Conservation (phyloP, 2,329 filamentous ascomycete genomes). For the Stylonectria norvegica region DNA sequence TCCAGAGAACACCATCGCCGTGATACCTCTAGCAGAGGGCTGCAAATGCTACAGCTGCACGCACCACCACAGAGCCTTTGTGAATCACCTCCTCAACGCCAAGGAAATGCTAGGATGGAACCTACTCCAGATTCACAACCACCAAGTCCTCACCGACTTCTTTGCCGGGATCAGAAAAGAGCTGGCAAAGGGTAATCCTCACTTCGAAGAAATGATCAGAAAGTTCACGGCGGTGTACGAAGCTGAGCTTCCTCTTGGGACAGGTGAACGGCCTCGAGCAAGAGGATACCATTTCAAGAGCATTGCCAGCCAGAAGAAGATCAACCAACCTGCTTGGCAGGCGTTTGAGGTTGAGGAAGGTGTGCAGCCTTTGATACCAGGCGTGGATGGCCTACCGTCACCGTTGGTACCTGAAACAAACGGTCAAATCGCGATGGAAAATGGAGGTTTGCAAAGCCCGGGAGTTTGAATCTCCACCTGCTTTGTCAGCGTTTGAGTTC, state of each 20-base stretch:
- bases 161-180: constrained; percentile 67
- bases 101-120: constrained; percentile 98
- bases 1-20: constrained; percentile 55
- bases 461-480: too few relatives aligned
- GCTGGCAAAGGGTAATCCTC: constrained; percentile 52
- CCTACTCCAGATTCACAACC: constrained; percentile 88
- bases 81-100: constrained; percentile 82
- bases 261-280: constrained; percentile 72
- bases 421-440: too few relatives aligned
- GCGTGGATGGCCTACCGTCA: constrained; percentile 41
- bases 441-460: too few relatives aligned
- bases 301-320: constrained; percentile 61
- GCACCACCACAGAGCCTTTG: constrained; percentile 78
- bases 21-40: constrained; percentile 56
- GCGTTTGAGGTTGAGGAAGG: constrained; percentile 39
- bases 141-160: constrained; percentile 67
- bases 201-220: constrained; percentile 54
- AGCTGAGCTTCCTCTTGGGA: constrained; percentile 66
- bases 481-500: too few relatives aligned
- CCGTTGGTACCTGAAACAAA: too few relatives aligned
- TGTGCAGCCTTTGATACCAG: constrained; percentile 41
- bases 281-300: constrained; percentile 81
- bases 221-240: constrained; percentile 59
- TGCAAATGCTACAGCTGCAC: constrained; percentile 84
- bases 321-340: constrained; percentile 66